Conservation (phyloP, 2,329 filamentous ascomycete genomes). For the Penicillium sp. region DNA sequence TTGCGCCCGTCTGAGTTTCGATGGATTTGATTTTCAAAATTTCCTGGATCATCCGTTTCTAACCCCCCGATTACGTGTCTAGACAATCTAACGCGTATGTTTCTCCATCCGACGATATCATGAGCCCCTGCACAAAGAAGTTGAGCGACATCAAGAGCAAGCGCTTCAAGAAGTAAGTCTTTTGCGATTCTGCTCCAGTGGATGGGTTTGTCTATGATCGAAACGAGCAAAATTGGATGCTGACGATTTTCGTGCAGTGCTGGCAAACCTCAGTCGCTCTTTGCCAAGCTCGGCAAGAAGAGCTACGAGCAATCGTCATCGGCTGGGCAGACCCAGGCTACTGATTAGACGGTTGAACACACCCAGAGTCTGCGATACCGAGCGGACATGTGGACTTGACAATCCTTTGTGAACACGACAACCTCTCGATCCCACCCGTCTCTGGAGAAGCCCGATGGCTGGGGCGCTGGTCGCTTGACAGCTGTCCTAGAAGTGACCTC, state of each 20-base stretch:
- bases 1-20: no score
- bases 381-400: background rate
- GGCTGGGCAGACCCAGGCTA: constrained; percentile 12
- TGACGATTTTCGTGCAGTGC: constrained; percentile 19
- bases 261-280: constrained; percentile 41
- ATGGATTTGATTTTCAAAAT: background rate
- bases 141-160: constrained; percentile 46
- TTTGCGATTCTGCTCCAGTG: background rate
- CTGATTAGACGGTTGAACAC: constrained; percentile 8
- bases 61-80: background rate
- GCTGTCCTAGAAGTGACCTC: background rate
- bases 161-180: constrained; percentile 42
- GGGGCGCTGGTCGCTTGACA: background rate
- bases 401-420: background rate
- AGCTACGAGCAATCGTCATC: constrained; percentile 37
- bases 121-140: constrained; percentile 47
- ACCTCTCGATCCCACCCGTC: background rate
- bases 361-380: background rate
- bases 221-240: background rate
- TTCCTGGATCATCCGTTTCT: no score
- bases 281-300: constrained; percentile 44
- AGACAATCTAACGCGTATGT: constrained; percentile 36
- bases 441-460: background rate
- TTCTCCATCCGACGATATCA: constrained; percentile 46
- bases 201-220: background rate